These are phyloP conservation scores for Logfia minima DNA, from an alignment of 129 eudicot species.

Conservation along the genomic window DNA sequence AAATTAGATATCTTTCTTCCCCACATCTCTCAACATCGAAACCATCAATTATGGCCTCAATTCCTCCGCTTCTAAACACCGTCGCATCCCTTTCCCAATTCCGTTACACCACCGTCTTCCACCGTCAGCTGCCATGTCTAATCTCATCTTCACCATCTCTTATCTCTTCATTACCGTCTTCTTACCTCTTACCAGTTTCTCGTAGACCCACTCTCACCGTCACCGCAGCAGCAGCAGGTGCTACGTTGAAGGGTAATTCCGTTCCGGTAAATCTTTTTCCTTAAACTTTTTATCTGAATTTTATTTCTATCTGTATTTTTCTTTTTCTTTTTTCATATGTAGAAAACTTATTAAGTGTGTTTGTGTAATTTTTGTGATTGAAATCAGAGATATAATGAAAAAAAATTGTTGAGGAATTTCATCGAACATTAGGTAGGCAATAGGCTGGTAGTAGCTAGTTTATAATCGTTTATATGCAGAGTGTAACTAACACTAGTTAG, in stretches of 20 bases:
- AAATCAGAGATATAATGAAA: background rate
- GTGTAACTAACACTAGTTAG: too few species aligned
- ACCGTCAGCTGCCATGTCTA: constrained; percentile 37
- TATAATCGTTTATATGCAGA: too few species aligned
- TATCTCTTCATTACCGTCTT: constrained; percentile 13
- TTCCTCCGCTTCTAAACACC: constrained; percentile 36
- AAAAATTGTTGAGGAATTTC: background rate
- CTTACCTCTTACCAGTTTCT: constrained; percentile 20
- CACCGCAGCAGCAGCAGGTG: constrained; percentile 26
- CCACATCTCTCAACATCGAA: constrained; percentile 22
- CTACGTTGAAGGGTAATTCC: background rate
- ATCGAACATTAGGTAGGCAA: background rate
- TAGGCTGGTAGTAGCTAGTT: background rate
- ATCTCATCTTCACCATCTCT: constrained; percentile 31
- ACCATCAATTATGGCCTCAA: constrained; percentile 41
- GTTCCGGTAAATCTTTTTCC: background rate
- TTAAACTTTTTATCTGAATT: background rate
- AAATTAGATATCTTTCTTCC: constrained; percentile 9
- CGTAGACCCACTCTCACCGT: constrained; percentile 24
- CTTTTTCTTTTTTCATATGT: too few species aligned
- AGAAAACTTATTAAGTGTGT: too few species aligned
- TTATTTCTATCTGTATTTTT: too few species aligned
- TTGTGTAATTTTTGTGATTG: background rate
- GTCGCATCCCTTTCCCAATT: constrained; percentile 25
- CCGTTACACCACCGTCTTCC: constrained; percentile 33